Conservation (phyloP, 148 eudicot genomes). For the Silene conica region DNA sequence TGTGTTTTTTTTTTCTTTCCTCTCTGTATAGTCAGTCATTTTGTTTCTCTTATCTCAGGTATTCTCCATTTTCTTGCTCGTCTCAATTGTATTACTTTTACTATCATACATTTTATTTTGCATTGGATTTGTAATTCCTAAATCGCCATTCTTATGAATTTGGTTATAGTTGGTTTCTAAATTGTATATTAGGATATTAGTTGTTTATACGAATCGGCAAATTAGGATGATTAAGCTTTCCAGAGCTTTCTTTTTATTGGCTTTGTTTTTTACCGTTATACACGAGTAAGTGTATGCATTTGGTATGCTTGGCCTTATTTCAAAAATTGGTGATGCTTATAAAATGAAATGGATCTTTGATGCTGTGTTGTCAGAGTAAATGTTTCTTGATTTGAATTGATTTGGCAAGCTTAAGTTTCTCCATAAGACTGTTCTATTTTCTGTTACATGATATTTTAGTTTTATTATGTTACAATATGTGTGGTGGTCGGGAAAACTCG, state of each 20-base stretch:
- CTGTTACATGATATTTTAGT: background rate
- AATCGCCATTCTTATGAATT: background rate
- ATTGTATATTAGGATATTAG: too few species aligned
- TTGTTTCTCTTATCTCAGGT: background rate
- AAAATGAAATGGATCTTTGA: background rate
- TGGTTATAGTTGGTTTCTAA: background rate
- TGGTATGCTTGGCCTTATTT: background rate
- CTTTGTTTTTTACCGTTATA: too few species aligned
- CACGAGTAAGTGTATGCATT: too few species aligned
- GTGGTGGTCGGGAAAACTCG: too few species aligned
- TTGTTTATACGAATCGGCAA: too few species aligned
- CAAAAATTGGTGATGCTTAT: background rate
- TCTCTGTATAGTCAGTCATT: background rate
- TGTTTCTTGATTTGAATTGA: too few species aligned
- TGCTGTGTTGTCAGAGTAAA: background rate
- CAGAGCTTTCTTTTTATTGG: too few species aligned
- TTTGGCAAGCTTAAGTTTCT: background rate
- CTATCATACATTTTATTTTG: background rate
- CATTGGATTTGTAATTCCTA: background rate
- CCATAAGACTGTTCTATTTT: background rate
- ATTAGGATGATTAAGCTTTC: too few species aligned
- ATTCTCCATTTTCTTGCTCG: background rate
- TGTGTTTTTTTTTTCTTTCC: background rate
- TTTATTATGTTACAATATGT: background rate
- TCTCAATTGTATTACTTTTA: background rate